Evolutionary conservation across 164 flowering plant species (phyloP), one percentile per base, ranked within the genome.

Genomic region (Vitis rupestris): DNA sequence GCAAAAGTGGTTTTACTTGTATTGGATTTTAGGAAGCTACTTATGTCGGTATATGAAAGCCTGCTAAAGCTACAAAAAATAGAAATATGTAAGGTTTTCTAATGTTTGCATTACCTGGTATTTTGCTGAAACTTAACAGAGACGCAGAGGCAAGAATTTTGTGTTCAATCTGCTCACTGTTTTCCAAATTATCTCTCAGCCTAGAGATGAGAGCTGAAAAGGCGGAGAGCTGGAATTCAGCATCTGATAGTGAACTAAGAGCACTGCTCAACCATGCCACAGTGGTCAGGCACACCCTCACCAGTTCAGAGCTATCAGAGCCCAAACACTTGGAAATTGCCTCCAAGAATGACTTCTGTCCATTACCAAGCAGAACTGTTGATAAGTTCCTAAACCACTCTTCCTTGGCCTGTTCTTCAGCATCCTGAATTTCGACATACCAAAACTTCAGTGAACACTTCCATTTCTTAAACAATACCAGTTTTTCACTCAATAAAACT

Each of bases 241-340:
- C 59, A 57, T 81, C 83, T 12, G 84, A 47, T 58, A 77, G 73
- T 53, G 80, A 82, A 65, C 83, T 66, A 67, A 91, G 84, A 47
- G 87, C 82, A 67, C 30, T 64, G 70, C 87, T 89, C 77, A 91
- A 74, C 92, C 94, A 89, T 31, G 86, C 83, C 47, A 81, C 82
- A 0, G 88, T 86, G 64, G 69, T 76, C 60, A 89, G 77, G 70
- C 90, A 85, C 2, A 75, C 80, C 52, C 74, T 60, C 67, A 80
- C 85, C 73, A 89, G 70, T 50, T 78, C 78, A 8, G 71, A 63
- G 67, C 74, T 61, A 73, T 68, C 76, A 69, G 83, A 80, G 57
- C 72, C 72, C 72, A 89, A 71, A 70, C 90, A 85, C 81, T 76
- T 83, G 30, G 90, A 85, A 62, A 87, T 63, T 10, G 74, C 57